Evolutionary conservation across 768 basidiomycete species (phyloP).

Genomic region (Kwoniella newhampshirensis): DNA sequence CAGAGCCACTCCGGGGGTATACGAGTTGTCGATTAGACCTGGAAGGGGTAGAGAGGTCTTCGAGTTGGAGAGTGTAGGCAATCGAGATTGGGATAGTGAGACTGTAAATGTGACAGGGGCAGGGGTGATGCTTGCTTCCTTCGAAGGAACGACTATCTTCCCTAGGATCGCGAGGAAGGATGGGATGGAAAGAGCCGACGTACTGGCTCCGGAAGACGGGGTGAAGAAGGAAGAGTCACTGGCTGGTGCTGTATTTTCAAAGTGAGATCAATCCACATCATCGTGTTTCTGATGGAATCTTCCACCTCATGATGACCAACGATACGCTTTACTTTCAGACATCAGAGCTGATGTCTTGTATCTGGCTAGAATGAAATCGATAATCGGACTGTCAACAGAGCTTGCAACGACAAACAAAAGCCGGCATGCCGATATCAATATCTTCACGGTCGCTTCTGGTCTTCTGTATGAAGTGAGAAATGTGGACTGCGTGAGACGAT

Average conservation of each 20-base stretch:
- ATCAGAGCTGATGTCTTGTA: neutral
- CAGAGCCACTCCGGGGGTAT: constrained; percentile 86
- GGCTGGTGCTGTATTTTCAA: constrained; percentile 21
- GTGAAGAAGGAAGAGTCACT: constrained; percentile 12
- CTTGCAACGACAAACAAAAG: constrained; percentile 27
- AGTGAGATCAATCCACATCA: constrained; percentile 8
- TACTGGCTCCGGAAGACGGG: constrained; percentile 61
- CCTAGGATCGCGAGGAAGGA: constrained; percentile 68
- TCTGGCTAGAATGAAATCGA: constrained; percentile 34
- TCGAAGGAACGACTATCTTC: constrained; percentile 85
- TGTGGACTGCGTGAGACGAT: neutral
- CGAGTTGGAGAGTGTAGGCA: constrained; percentile 78
- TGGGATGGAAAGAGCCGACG: constrained; percentile 80
- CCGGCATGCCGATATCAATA: constrained; percentile 87
- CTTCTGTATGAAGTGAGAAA: constrained; percentile 86
- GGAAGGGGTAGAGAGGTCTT: constrained; percentile 81
- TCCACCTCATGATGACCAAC: too few relatives aligned
- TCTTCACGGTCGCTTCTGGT: constrained; percentile 98
- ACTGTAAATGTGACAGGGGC: constrained; percentile 67
- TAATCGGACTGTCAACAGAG: constrained; percentile 32
- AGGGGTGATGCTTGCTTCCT: constrained; percentile 78
- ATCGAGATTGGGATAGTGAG: constrained; percentile 82
- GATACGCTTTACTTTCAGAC: neutral
- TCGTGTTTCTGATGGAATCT: neutral
- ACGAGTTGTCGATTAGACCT: constrained; percentile 73